Percentiles rank a stretch among this genome's conserved stretches.
Evolutionary conservation across 1,139 yeast species (phyloP).

Genomic region (Saccharomyces hybrid): DNA sequence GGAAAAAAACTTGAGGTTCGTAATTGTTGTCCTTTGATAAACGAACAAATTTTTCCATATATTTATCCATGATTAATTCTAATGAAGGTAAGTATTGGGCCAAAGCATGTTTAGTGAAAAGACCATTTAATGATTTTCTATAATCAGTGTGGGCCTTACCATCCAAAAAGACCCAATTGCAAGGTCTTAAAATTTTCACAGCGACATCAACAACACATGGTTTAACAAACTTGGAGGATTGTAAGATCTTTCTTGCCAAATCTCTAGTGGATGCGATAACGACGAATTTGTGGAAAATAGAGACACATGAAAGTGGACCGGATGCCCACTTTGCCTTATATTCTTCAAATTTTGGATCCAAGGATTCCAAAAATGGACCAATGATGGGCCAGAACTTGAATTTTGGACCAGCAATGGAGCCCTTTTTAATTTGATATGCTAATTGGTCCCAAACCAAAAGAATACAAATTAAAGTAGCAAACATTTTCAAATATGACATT

Average conservation of each 20-base stretch:
- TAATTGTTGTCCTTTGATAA: conserved; percentile 44
- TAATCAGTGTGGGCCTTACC: conserved; percentile 93
- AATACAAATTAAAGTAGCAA: conserved; percentile 43
- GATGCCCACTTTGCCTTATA: conserved; percentile 89
- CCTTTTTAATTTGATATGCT: conserved; percentile 68
- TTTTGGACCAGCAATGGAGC: conserved; percentile 81
- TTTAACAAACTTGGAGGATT: conserved; percentile 78
- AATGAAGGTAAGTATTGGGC: conserved; percentile 76
- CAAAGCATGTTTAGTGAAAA: conserved; percentile 78
- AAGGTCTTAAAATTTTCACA: conserved; percentile 79
- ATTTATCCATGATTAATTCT: conserved; percentile 74
- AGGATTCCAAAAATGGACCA: conserved; percentile 92
- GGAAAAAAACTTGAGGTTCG: conserved; percentile 68
- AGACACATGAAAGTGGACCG: conserved; percentile 91
- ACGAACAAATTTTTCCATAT: conserved; percentile 58
- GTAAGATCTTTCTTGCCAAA: conserved; percentile 78
- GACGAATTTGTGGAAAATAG: conserved; percentile 95
- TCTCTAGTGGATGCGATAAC: conserved; percentile 90
- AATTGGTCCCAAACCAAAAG: conserved; percentile 72
- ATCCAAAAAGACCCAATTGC: conserved; percentile 95
- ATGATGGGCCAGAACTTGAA: conserved; percentile 87
- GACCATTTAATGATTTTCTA: conserved; percentile 81
- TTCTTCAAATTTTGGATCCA: conserved; percentile 93
- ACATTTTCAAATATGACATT: conserved; percentile 45
- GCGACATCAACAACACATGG: conserved; percentile 99